phyloP scores from a whole-genome alignment of 345 rosid species.

The Brassica rapa region DNA sequence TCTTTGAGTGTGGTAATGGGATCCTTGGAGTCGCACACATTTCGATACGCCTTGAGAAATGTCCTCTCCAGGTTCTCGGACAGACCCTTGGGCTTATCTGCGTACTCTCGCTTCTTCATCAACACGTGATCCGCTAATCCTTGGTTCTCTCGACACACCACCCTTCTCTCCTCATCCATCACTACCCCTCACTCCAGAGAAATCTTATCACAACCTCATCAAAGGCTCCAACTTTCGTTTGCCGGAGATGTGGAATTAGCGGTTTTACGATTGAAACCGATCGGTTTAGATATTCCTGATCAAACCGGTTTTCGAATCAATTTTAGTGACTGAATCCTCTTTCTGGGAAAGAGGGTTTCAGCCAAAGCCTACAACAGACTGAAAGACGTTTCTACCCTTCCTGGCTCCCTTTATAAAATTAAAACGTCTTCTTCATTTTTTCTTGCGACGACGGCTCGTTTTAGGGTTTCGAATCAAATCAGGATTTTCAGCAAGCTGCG shows the following conservation, averaged over 20 bases:
- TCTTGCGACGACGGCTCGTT: not conserved
- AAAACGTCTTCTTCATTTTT: conserved; percentile 6
- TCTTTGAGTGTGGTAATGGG: conserved; percentile 72
- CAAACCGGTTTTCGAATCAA: not conserved
- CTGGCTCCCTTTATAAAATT: not conserved
- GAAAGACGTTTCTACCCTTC: conserved; percentile 17
- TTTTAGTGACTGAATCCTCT: not conserved
- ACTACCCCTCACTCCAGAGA: not conserved
- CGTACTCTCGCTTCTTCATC: conserved; percentile 68
- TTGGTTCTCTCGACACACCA: conserved; percentile 59
- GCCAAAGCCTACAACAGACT: not conserved
- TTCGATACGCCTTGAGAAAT: conserved; percentile 60
- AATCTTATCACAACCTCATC: not conserved
- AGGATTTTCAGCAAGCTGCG: not conserved
- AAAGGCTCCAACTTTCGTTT: not conserved
- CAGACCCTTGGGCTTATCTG: conserved; percentile 68
- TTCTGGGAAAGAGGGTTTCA: not conserved
- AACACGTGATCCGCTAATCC: conserved; percentile 58
- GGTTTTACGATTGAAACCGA: not conserved
- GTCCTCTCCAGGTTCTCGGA: conserved; percentile 63
- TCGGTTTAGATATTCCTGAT: not conserved
- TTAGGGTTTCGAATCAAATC: not conserved
- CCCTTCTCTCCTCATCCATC: conserved; percentile 61
- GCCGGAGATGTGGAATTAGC: not conserved
- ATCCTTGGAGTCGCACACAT: conserved; percentile 52